These are phyloP conservation scores for Mesembryanthemum crystallinum DNA, from an alignment of 148 eudicot species.

Conservation along the genomic window DNA sequence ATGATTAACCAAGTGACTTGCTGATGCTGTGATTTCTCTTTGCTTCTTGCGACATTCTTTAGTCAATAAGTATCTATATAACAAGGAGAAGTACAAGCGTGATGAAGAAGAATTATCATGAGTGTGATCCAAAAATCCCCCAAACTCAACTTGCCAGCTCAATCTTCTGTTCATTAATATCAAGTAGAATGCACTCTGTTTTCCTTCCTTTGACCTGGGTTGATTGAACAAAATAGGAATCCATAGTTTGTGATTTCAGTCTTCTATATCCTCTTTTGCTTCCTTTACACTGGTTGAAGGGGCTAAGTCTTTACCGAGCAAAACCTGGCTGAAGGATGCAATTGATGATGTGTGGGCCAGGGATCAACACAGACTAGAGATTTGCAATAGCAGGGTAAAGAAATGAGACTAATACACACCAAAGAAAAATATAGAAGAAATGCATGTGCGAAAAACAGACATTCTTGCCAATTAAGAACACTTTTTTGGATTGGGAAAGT, in stretches of 20 bases:
- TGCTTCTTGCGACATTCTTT: not conserved
- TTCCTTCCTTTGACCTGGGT: not conserved
- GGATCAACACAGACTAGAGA: conserved; percentile 61
- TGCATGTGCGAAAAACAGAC: no score
- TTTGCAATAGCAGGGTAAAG: conserved; percentile 49
- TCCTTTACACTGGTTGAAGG: conserved; percentile 26
- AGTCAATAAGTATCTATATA: not conserved
- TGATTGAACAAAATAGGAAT: not conserved
- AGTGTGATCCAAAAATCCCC: no score
- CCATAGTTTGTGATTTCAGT: not conserved
- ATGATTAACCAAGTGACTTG: not conserved
- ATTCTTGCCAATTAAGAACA: no score
- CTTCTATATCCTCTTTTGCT: not conserved
- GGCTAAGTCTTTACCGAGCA: conserved; percentile 49
- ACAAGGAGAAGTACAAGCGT: no score
- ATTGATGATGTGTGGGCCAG: conserved; percentile 44
- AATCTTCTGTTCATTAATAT: not conserved
- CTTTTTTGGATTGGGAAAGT: not conserved
- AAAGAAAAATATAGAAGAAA: not conserved
- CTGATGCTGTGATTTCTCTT: not conserved
- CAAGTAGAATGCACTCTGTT: not conserved
- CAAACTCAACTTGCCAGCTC: no score
- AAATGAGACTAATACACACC: conserved; percentile 15
- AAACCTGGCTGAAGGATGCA: conserved; percentile 68
- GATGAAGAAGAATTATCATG: no score